Evolutionary conservation across 140 eudicot species (phyloP).

Genomic region (Eryngium alpinum): DNA sequence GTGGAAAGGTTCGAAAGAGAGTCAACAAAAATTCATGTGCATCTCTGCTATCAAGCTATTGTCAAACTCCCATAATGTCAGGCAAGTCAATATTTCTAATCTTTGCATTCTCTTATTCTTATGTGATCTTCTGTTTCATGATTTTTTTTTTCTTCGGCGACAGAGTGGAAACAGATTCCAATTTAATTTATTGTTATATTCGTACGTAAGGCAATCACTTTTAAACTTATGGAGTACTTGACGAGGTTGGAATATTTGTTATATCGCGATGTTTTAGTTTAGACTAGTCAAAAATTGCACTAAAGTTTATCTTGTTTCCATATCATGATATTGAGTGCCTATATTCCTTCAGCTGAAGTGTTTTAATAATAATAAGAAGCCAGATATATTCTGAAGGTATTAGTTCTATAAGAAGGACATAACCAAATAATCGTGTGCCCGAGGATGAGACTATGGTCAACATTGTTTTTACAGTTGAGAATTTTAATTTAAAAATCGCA

Average conservation of each 20-base stretch:
- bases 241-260: not conserved
- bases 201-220: not conserved
- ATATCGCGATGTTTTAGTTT: conserved; percentile 1
- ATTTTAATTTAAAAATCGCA: not conserved
- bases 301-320: not conserved
- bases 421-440: conserved; percentile 21
- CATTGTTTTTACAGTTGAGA: conserved; percentile 15
- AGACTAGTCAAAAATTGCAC: not conserved
- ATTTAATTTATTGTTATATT: too few relatives aligned
- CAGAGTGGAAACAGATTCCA: not conserved
- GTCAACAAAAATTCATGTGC: not conserved
- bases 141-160: not conserved
- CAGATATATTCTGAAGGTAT: conserved; percentile 22
- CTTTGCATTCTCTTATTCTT: not conserved
- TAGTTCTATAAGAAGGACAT: conserved; percentile 10
- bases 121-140: not conserved
- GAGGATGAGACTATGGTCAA: conserved; percentile 1
- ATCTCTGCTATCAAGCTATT: not conserved
- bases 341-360: not conserved
- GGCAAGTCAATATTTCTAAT: conserved; percentile 17
- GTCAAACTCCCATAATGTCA: conserved; percentile 7
- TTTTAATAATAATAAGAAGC: not conserved
- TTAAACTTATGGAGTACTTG: not conserved
- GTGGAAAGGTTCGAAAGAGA: not conserved
- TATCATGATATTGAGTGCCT: not conserved